Evolutionary conservation across 2,329 filamentous ascomycete genomes (phyloP).

Genomic region (Phyllachora maydis): DNA sequence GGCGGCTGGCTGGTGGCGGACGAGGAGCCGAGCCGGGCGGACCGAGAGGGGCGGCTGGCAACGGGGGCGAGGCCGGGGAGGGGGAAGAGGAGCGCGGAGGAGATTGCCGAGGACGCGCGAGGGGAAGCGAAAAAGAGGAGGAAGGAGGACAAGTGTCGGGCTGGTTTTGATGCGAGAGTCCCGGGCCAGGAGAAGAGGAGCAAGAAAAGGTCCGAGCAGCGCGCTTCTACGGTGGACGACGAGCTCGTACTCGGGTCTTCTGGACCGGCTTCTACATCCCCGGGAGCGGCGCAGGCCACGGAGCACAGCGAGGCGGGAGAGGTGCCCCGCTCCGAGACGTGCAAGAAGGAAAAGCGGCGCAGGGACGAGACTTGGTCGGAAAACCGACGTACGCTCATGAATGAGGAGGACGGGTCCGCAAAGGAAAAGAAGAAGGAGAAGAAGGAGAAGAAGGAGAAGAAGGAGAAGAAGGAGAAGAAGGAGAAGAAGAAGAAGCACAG

Average conservation of each 20-base stretch:
- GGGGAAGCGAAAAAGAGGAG: slow-evolving; percentile 11
- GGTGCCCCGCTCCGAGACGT: slow-evolving; percentile 19
- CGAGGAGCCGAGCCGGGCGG: slow-evolving; percentile 21
- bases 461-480: slow-evolving; percentile 11
- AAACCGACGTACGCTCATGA: slow-evolving; percentile 6
- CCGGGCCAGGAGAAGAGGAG: no score
- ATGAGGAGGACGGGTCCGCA: slow-evolving; percentile 11
- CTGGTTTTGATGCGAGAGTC: no score
- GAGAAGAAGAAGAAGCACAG: slow-evolving; percentile 14
- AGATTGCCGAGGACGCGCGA: no score
- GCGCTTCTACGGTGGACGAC: slow-evolving; percentile 4
- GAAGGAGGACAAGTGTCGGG: slow-evolving; percentile 22
- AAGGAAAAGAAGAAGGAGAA: slow-evolving; percentile 15
- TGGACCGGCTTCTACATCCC: no score
- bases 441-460: not conserved
- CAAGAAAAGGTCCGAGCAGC: slow-evolving; percentile 21
- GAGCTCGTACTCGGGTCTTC: no score
- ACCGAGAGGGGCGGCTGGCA: slow-evolving; percentile 2
- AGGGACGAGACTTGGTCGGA: slow-evolving; percentile 15
- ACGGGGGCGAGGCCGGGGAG: slow-evolving; percentile 6
- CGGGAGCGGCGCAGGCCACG: no score
- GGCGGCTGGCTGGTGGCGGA: slow-evolving; percentile 53
- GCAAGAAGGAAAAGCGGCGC: slow-evolving; percentile 13
- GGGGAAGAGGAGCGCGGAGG: slow-evolving; percentile 9
- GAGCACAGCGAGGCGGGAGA: no score